Evolutionary conservation across 208 protist species (phyloP), one percentile per base, ranked within the genome.

Genomic region (Trypanosoma theileri): DNA sequence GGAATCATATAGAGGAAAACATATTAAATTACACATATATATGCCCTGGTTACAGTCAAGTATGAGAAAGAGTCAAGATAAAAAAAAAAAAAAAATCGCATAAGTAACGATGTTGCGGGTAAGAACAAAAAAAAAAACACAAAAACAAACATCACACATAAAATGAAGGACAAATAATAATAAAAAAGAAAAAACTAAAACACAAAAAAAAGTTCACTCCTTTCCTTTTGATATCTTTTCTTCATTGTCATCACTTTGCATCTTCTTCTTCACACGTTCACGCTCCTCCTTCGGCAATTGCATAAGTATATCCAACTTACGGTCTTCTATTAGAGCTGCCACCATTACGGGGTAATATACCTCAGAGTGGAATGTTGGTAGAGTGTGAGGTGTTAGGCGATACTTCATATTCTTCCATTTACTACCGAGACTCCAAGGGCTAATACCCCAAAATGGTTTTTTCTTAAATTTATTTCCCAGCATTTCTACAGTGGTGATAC

Each of bases 401-500:
- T 21, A 50, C 17, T 61, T 61, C 4, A 44, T 31, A 35, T 61
- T 61, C 19, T 45, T 48, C 57, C 57, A 61, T 45, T 21, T 17
- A 75, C 68, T 75, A 53, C 59, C 55, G 56, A 46, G 70, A 45
- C 53, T 58, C 81, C 81, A 87, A 17, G 81, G 81, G 35, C 79
- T 87, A 17, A 84, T 66, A 40, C 81, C 81, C 8, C 45, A 41
- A 68, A 81, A 87, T 40, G 54, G 59, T 79, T 24, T 45, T 57
- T 40, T 35, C 12, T 4, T 50, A 69, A 44, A 65, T 66, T 52
- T 71, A 64, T 57, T 77, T 77, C n/a, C n/a, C 22, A 87, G 57
- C 46, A 79, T 45, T 69, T 87, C 82, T 13, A 70, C 44, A 3
- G 82, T 87, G 13, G 74, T 87, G 46, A 84, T 46, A 24, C 82